These are phyloP conservation scores for Calonectria ilicicola DNA, from an alignment of 2,329 filamentous ascomycete genomes.

Conservation along the genomic window DNA sequence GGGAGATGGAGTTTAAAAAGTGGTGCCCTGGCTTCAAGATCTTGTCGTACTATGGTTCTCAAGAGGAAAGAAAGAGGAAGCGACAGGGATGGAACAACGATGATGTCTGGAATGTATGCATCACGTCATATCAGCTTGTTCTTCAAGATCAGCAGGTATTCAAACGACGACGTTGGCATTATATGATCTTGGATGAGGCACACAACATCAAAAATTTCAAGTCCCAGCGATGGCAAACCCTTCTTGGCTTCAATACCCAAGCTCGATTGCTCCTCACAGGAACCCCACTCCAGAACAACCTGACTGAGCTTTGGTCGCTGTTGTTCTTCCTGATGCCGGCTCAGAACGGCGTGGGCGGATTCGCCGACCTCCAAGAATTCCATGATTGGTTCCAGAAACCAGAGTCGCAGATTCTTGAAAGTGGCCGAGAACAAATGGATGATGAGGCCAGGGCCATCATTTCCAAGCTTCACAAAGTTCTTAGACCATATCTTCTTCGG, in stretches of 20 bases:
- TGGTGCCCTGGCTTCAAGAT: conserved; percentile 99
- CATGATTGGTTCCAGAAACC: conserved; percentile 96
- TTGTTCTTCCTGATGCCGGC: conserved; percentile 97
- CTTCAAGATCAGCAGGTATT: conserved; percentile 95
- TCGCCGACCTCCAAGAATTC: conserved; percentile 95
- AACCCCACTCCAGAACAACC: conserved; percentile 95
- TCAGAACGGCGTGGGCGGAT: conserved; percentile 86
- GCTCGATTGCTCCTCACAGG: conserved; percentile 90
- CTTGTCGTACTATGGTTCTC: conserved; percentile 93
- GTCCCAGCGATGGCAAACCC: conserved; percentile 94
- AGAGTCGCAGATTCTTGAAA: conserved; percentile 95
- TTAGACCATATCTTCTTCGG: conserved; percentile 91
- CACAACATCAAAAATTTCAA: conserved; percentile 99
- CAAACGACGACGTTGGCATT: conserved; percentile 93
- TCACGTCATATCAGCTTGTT: conserved; percentile 97
- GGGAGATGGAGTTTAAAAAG: conserved; percentile 99
- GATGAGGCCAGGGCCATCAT: conserved; percentile 94
- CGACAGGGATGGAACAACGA: conserved; percentile 94
- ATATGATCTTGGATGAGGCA: conserved; percentile 97
- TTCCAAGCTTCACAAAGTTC: conserved; percentile 90
- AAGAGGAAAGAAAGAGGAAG: conserved; percentile 92
- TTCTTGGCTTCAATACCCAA: conserved; percentile 92
- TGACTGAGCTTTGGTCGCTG: conserved; percentile 96
- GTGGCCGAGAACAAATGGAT: conserved; percentile 92
- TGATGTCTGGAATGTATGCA: conserved; percentile 95